Evolutionary conservation across 2,329 filamentous ascomycete genomes (phyloP).

Genomic region (Chaetomiaceae sp.): DNA sequence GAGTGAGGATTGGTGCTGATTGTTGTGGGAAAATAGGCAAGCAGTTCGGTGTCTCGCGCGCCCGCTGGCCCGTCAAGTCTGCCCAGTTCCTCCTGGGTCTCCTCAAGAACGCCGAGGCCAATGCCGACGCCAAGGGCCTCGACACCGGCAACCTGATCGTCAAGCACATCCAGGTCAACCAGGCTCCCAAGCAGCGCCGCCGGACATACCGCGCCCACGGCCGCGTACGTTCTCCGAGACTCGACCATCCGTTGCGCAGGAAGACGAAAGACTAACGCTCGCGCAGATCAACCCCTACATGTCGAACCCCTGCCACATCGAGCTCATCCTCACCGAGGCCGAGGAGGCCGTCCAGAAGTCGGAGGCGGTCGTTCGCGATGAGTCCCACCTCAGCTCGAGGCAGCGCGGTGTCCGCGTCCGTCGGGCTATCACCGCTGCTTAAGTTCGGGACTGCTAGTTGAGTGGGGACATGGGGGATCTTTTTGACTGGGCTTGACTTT

Average conservation of each 20-base stretch:
- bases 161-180: slow-evolving; percentile 99
- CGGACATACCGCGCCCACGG: slow-evolving; percentile 99
- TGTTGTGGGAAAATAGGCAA: slow-evolving; percentile 64
- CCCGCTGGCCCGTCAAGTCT: slow-evolving; percentile 99
- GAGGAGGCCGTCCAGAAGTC: slow-evolving; percentile 95
- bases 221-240: slow-evolving; percentile 70
- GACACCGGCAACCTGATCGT: slow-evolving; percentile 96
- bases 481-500: slow-evolving; percentile 37
- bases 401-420: slow-evolving; percentile 74
- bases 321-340: slow-evolving; percentile 97
- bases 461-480: slow-evolving; percentile 35
- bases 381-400: slow-evolving; percentile 74
- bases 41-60: slow-evolving; percentile 96
- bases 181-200: slow-evolving; percentile 98
- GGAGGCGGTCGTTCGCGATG: slow-evolving; percentile 60
- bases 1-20: slow-evolving; percentile 24
- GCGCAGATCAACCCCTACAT: slow-evolving; percentile 98
- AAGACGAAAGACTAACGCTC: slow-evolving; percentile 27
- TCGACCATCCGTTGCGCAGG: neutral
- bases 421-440: slow-evolving; percentile 62
- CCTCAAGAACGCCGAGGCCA: slow-evolving; percentile 95
- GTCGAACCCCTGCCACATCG: slow-evolving; percentile 99
- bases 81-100: slow-evolving; percentile 97
- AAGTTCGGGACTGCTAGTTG: slow-evolving; percentile 33
- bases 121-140: slow-evolving; percentile 94